These are phyloP conservation scores for Apophysomyces trapeziformis DNA, from an alignment of 371 early-diverging fungal species.

Conservation along the genomic window DNA sequence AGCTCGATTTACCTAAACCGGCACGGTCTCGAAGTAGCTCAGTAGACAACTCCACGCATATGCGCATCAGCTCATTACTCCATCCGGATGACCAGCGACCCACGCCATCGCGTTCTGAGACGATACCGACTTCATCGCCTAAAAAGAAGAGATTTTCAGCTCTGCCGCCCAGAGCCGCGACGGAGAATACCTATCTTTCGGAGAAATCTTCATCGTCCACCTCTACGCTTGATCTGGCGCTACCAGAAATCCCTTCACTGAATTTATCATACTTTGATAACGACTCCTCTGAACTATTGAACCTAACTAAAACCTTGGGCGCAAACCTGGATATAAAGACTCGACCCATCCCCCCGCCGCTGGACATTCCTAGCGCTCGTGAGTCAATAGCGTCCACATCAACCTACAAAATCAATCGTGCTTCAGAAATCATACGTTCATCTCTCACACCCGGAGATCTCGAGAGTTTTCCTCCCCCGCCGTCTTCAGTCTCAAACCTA, in stretches of 20 bases:
- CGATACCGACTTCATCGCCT: slow-evolving; percentile 15
- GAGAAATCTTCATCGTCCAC: slow-evolving; percentile 16
- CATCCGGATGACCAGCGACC: slow-evolving; percentile 8
- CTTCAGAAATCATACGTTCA: slow-evolving; percentile 15
- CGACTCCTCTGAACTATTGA: slow-evolving; percentile 45
- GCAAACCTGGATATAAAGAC: slow-evolving; percentile 31
- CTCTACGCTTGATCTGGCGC: slow-evolving; percentile 24
- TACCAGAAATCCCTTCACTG: slow-evolving; percentile 31
- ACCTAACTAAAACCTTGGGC: slow-evolving; percentile 47
- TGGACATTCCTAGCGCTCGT: slow-evolving; percentile 2
- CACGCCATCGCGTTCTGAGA: slow-evolving; percentile 25
- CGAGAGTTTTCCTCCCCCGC: slow-evolving; percentile 19
- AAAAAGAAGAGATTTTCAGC: slow-evolving; percentile 17
- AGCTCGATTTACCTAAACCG: slow-evolving; percentile 20
- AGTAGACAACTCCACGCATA: slow-evolving; percentile 23
- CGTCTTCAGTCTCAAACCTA: neutral
- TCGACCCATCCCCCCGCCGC: neutral
- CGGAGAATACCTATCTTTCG: neutral
- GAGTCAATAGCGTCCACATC: neutral
- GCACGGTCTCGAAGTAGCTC: slow-evolving; percentile 38
- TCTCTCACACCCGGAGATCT: slow-evolving; percentile 11
- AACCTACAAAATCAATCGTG: slow-evolving; percentile 11
- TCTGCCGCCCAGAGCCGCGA: slow-evolving; percentile 12
- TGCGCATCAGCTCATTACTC: slow-evolving; percentile 16
- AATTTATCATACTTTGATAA: slow-evolving; percentile 53